Percentiles rank a stretch among this genome's conserved stretches.
Conservation (phyloP, 768 basidiomycete species). For the Postia placenta region DNA sequence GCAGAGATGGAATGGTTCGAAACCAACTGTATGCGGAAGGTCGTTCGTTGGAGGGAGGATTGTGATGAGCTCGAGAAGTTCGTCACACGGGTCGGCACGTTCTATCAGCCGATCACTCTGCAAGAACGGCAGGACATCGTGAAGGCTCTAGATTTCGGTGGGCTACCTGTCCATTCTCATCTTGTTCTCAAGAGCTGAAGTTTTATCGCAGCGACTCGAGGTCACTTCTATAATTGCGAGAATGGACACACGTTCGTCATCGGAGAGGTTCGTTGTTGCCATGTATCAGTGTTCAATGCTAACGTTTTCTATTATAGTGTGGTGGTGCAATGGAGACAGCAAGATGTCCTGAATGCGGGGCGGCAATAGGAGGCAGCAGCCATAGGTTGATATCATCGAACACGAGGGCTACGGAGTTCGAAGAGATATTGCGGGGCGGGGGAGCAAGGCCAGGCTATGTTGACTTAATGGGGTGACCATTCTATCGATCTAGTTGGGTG, state of each 20-base stretch:
- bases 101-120: slow-evolving; percentile 18
- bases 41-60: slow-evolving; percentile 15
- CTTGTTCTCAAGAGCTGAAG: neutral
- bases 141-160: slow-evolving; percentile 22
- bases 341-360: slow-evolving; percentile 53
- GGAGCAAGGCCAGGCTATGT: slow-evolving; percentile 24
- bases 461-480: too few species aligned
- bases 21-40: slow-evolving; percentile 19
- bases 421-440: slow-evolving; percentile 30
- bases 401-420: slow-evolving; percentile 39
- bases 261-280: slow-evolving; percentile 33
- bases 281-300: neutral
- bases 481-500: too few species aligned
- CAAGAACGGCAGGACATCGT: slow-evolving; percentile 22
- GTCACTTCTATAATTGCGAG: slow-evolving; percentile 29
- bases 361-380: slow-evolving; percentile 41
- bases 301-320: slow-evolving; percentile 32
- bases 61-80: slow-evolving; percentile 15
- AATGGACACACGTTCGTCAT: slow-evolving; percentile 65
- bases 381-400: slow-evolving; percentile 41
- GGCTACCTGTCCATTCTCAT: slow-evolving; percentile 1
- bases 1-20: slow-evolving; percentile 22
- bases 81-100: slow-evolving; percentile 11
- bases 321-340: slow-evolving; percentile 47
- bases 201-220: slow-evolving; percentile 16